phyloP scores from a whole-genome alignment of 2,329 filamentous ascomycete species.

The Penicillium digitatum region DNA sequence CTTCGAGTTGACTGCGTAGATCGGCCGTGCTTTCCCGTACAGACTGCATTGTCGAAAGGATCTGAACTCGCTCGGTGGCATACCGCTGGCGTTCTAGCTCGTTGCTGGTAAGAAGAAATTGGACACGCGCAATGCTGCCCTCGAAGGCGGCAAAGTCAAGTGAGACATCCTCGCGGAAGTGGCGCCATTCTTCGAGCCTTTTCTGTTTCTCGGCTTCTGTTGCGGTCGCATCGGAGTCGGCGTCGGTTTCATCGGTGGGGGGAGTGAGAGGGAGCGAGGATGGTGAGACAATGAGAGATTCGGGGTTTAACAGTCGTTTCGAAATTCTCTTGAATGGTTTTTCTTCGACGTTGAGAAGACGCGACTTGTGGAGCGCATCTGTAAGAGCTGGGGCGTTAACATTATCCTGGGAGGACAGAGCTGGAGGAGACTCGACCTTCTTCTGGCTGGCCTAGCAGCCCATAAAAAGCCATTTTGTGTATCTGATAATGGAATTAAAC shows the following conservation, averaged over 20 bases:
- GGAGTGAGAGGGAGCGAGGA: constrained; percentile 61
- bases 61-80: constrained; percentile 71
- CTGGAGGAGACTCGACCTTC: constrained; percentile 34
- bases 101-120: constrained; percentile 81
- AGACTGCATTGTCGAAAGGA: constrained; percentile 70
- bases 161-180: constrained; percentile 76
- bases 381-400: constrained; percentile 18
- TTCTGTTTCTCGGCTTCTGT: constrained; percentile 48
- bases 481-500: not conserved
- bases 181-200: constrained; percentile 54
- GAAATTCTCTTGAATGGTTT: constrained; percentile 87
- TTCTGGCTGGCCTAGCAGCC: constrained; percentile 68
- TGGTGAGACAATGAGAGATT: constrained; percentile 57
- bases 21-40: constrained; percentile 71
- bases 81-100: constrained; percentile 79
- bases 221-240: constrained; percentile 43
- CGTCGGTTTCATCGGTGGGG: constrained; percentile 56
- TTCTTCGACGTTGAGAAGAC: constrained; percentile 85
- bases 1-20: constrained; percentile 70
- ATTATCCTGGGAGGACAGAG: constrained; percentile 8
- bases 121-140: constrained; percentile 78
- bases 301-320: constrained; percentile 69
- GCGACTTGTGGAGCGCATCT: constrained; percentile 81
- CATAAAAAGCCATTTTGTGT: constrained; percentile 54
- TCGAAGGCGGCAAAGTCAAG: constrained; percentile 88